Conservation (phyloP, 2,329 filamentous ascomycete genomes). For the Pyrenophora teres region DNA sequence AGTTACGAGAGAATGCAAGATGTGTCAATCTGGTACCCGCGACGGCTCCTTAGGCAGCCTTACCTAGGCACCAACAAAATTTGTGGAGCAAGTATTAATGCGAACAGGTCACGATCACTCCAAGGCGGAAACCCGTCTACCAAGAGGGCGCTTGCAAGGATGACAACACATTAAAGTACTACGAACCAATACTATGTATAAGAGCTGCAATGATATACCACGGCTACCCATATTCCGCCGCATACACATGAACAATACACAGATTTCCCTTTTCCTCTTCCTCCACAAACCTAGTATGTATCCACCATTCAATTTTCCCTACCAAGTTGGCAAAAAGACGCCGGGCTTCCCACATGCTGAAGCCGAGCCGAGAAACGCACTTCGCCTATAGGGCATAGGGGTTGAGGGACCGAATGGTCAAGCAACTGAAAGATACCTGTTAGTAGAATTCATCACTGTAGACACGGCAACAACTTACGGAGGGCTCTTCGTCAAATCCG, state of each 20-base stretch:
- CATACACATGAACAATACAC: slow-evolving; percentile 41
- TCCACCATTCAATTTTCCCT: slow-evolving; percentile 41
- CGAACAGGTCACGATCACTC: slow-evolving; percentile 23
- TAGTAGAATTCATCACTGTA: slow-evolving; percentile 14
- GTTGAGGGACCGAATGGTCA: slow-evolving; percentile 83
- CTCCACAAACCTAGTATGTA: slow-evolving; percentile 30
- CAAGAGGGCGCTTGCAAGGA: slow-evolving; percentile 12
- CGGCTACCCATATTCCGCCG: slow-evolving; percentile 26
- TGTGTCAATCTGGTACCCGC: slow-evolving; percentile 5
- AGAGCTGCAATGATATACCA: slow-evolving; percentile 32
- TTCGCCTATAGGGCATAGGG: slow-evolving; percentile 65
- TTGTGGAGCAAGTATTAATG: slow-evolving; percentile 16
- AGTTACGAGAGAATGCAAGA: slow-evolving; percentile 1
- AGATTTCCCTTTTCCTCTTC: slow-evolving; percentile 22
- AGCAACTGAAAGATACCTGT: slow-evolving; percentile 60
- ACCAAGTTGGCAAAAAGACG: slow-evolving; percentile 28
- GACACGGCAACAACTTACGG: slow-evolving; percentile 71
- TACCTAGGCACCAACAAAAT: slow-evolving; percentile 18
- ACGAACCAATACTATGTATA: slow-evolving; percentile 29
- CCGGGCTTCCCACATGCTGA: background rate
- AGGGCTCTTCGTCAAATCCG: slow-evolving; percentile 96
- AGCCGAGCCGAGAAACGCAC: slow-evolving; percentile 2
- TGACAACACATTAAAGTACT: slow-evolving; percentile 41
- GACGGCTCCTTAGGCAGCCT: background rate
- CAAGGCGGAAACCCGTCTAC: slow-evolving; percentile 18